Evolutionary conservation across 306 rosid species (phyloP), one percentile per base, ranked within the genome.

Genomic region (Morella rubra): DNA sequence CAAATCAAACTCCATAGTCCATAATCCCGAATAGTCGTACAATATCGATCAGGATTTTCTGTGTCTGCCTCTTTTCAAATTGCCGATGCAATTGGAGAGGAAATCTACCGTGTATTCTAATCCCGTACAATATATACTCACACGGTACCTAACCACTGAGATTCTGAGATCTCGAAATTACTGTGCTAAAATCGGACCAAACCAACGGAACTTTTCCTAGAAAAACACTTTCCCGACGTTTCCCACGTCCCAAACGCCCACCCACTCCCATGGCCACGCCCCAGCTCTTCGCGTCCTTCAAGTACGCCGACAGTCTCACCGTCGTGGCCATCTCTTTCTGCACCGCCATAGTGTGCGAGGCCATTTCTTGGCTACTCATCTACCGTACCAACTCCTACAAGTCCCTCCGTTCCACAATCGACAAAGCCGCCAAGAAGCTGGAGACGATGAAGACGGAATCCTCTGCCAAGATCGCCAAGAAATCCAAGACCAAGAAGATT

Each of bases 381-480:
- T 96, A 96, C 84, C 97, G 97, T 69, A 92, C 98, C 77, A 96
- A 84, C 81, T 93, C 99, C 47, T 93, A 96, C 96, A 96, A 93
- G 79, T 85, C 95, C 79, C 98, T 96, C 61, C 91, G 98, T 44
- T 96, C 97, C 75, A 87, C 98, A 81, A 96, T 96, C 24, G 99
- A 96, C 86, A 96, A 88, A 76, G 98, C 99, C 79, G 79, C 98
- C 69, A 96, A 96, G 86, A 96, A 96, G 87, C 97, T 96, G 68
- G 99, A 95, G 92, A 90, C 96, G 45, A 95, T 95, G 97, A 95
- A 95, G 86, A 87, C 91, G 5, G 98, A 91, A 53, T 73, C 87
- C 87, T 19, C 75, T 37, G 69, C 82, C 53, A 80, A 79, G 13
- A 4, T 41, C 50, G 46, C 47, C 75, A 96, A 91, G 71, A 92